Percentiles rank a stretch among this genome's conserved stretches.
phyloP scores from a whole-genome alignment of 331 rosid species.

The Spiraea crenata region DNA sequence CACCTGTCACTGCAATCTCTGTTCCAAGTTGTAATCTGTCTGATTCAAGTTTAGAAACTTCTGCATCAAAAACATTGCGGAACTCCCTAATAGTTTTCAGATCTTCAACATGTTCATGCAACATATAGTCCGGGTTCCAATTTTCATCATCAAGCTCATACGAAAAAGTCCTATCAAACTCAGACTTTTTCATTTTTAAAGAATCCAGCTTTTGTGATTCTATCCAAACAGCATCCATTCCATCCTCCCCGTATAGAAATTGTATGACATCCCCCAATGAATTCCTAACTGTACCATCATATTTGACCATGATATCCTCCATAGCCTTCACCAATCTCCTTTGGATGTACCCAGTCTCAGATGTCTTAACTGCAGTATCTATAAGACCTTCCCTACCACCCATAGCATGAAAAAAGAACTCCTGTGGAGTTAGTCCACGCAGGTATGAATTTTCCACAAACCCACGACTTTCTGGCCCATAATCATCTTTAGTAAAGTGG shows the following conservation, averaged over 20 bases:
- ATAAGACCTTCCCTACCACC: slow-evolving; percentile 99
- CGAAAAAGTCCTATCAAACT: slow-evolving; percentile 75
- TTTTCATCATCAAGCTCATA: slow-evolving; percentile 90
- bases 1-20: slow-evolving; percentile 84
- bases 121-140: slow-evolving; percentile 97
- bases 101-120: slow-evolving; percentile 93
- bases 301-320: slow-evolving; percentile 99
- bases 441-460: slow-evolving; percentile 97
- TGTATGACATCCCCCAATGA: slow-evolving; percentile 97
- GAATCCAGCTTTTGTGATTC: slow-evolving; percentile 96
- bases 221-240: slow-evolving; percentile 99
- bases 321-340: slow-evolving; percentile 97
- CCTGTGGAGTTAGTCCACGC: slow-evolving; percentile 97
- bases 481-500: slow-evolving; percentile 93
- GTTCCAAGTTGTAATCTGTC: slow-evolving; percentile 87
- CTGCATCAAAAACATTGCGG: slow-evolving; percentile 96
- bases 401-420: slow-evolving; percentile 99
- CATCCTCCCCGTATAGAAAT: slow-evolving; percentile 97
- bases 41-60: slow-evolving; percentile 83
- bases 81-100: slow-evolving; percentile 91
- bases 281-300: slow-evolving; percentile 97
- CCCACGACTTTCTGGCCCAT: slow-evolving; percentile 99
- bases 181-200: slow-evolving; percentile 82
- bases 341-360: slow-evolving; percentile 97
- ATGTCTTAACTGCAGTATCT: slow-evolving; percentile 96